Evolutionary conservation across 2,329 filamentous ascomycete species (phyloP).

Genomic region (Juglanconis oblonga): DNA sequence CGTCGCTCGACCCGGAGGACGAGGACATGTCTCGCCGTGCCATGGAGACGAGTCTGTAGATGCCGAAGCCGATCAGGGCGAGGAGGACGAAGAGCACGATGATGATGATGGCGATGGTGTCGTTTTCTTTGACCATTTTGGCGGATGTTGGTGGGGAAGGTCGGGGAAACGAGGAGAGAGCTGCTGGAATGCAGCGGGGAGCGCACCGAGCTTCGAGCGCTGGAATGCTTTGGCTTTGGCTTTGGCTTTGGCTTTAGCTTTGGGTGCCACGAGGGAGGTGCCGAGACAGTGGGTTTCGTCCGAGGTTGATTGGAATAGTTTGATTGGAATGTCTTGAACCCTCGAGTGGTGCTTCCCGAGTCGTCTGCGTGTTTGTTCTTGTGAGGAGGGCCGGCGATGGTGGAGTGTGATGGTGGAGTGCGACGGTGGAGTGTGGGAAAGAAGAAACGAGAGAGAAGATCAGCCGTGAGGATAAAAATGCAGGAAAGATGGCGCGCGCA

Average conservation of each 20-base stretch:
- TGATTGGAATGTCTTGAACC: too few relatives aligned
- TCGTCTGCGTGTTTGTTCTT: too few relatives aligned
- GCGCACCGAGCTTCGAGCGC: not conserved
- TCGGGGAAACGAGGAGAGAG: not conserved
- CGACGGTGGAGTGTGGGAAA: not conserved
- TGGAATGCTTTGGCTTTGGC: not conserved
- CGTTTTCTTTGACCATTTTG: conserved; percentile 61
- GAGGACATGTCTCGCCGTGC: conserved; percentile 44
- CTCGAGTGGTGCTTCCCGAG: too few relatives aligned
- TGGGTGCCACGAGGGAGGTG: not conserved
- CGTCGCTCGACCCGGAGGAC: conserved; percentile 24
- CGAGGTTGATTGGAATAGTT: not conserved
- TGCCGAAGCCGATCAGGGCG: conserved; percentile 59
- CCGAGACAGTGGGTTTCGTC: not conserved
- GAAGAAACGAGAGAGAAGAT: not conserved
- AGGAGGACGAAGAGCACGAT: conserved; percentile 64
- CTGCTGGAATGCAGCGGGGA: not conserved
- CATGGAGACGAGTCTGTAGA: conserved; percentile 57
- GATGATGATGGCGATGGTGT: conserved; percentile 67
- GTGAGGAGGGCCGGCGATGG: too few relatives aligned
- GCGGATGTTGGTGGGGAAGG: conserved; percentile 22
- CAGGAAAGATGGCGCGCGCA: not conserved
- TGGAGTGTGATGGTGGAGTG: too few relatives aligned
- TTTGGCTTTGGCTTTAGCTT: not conserved
- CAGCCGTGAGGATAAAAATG: not conserved